Conservation (phyloP, 345 rosid species). For the Eucalyptus lansdowneana region DNA sequence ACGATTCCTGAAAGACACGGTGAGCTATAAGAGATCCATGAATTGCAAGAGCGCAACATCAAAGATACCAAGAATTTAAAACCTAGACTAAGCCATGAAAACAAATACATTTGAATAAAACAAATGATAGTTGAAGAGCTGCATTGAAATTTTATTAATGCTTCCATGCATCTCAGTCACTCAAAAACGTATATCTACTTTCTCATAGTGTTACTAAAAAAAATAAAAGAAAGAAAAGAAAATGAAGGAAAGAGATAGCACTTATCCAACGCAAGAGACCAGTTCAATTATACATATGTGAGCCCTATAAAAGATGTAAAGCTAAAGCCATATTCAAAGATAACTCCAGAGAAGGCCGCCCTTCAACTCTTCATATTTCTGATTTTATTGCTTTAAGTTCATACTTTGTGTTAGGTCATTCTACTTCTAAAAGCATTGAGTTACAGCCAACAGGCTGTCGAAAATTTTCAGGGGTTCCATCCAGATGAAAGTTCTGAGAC, state of each 20-base stretch:
- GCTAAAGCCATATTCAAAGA: neutral
- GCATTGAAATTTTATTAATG: neutral
- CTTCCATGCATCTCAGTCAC: neutral
- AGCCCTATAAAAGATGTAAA: neutral
- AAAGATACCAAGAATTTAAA: neutral
- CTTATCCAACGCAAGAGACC: neutral
- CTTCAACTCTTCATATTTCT: neutral
- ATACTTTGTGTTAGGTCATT: neutral
- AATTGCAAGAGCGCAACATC: neutral
- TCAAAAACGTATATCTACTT: neutral
- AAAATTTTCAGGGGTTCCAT: neutral
- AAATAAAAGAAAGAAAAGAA: neutral
- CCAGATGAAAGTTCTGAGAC: neutral
- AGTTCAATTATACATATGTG: neutral
- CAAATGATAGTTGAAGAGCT: neutral
- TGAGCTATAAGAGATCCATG: neutral
- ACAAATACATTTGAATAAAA: constrained; percentile 19
- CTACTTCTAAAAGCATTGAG: neutral
- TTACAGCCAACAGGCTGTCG: neutral
- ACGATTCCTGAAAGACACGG: constrained; percentile 26
- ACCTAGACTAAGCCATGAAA: neutral
- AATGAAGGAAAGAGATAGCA: neutral
- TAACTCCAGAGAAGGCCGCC: neutral
- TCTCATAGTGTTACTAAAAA: neutral
- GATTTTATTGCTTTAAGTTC: neutral